Conservation (phyloP, 2,329 filamentous ascomycete species). For the Alternaria panax region DNA sequence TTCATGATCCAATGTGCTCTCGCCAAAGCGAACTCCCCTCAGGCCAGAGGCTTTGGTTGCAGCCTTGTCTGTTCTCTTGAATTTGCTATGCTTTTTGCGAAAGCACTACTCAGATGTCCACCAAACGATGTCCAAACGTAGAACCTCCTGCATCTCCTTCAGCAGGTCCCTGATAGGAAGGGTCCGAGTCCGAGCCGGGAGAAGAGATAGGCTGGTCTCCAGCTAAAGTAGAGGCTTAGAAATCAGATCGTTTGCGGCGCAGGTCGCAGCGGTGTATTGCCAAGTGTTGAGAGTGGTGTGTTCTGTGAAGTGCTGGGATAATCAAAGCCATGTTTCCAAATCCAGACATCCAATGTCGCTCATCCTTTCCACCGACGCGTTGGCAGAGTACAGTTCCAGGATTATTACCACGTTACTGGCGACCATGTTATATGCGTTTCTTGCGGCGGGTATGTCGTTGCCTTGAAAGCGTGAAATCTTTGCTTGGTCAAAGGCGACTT, state of each 20-base stretch:
- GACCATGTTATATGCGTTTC: not conserved
- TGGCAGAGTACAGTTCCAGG: not conserved
- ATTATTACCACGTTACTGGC: not conserved
- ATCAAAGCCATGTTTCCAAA: not conserved
- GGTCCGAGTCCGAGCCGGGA: not conserved
- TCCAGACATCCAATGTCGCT: not conserved
- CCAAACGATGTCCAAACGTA: not conserved
- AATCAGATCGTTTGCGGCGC: not conserved
- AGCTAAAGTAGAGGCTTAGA: not conserved
- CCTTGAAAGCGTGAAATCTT: not conserved
- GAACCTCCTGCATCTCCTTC: not conserved
- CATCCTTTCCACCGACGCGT: not conserved
- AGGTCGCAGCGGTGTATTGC: not conserved
- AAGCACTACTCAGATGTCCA: not conserved
- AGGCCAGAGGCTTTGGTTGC: not conserved
- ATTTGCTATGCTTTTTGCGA: not conserved
- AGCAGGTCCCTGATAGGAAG: not conserved
- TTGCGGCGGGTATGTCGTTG: not conserved
- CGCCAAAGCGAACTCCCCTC: not conserved
- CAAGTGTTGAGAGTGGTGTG: not conserved
- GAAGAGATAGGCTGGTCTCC: not conserved
- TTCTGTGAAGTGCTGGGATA: not conserved
- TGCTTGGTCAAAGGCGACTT: not conserved
- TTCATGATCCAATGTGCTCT: not conserved
- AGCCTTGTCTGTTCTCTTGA: not conserved